Percentiles rank a stretch among this genome's conserved stretches.
phyloP scores from a whole-genome alignment of 768 basidiomycete species.

The Omphalotus guepiniiformis region DNA sequence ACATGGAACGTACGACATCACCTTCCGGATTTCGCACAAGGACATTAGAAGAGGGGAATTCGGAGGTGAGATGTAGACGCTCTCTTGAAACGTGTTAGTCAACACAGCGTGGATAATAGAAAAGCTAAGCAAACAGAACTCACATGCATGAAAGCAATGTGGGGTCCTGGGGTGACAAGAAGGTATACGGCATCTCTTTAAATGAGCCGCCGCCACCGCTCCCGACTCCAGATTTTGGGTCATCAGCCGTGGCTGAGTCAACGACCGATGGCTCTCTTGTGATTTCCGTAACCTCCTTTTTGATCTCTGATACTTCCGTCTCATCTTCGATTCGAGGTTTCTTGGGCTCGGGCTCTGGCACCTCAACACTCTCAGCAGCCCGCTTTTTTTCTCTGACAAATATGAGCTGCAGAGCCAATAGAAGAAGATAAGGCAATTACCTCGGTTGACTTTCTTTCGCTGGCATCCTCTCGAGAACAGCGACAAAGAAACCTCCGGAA shows the following conservation, averaged over 20 bases:
- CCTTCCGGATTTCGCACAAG: slow-evolving; percentile 85
- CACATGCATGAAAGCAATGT: slow-evolving; percentile 72
- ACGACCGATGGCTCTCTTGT: background rate
- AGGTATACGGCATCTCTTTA: slow-evolving; percentile 92
- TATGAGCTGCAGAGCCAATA: background rate
- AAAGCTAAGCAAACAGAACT: slow-evolving; percentile 23
- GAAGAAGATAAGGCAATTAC: slow-evolving; percentile 11
- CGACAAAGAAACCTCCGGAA: slow-evolving; percentile 97
- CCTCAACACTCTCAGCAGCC: slow-evolving; percentile 36
- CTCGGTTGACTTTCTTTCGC: slow-evolving; percentile 9
- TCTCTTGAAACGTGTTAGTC: slow-evolving; percentile 40
- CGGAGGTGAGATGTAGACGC: slow-evolving; percentile 61
- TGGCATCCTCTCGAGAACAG: slow-evolving; percentile 62
- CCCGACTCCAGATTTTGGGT: slow-evolving; percentile 10
- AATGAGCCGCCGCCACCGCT: slow-evolving; percentile 39
- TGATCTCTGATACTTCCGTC: slow-evolving; percentile 13
- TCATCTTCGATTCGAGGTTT: slow-evolving; percentile 39
- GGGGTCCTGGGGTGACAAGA: slow-evolving; percentile 66
- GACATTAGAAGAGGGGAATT: slow-evolving; percentile 73
- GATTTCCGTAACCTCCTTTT: too few species aligned
- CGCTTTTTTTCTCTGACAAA: slow-evolving; percentile 45
- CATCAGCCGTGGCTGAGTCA: background rate
- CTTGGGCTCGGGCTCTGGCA: slow-evolving; percentile 42
- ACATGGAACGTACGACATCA: slow-evolving; percentile 70
- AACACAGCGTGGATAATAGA: background rate